Evolutionary conservation across 306 rosid species (phyloP).

Genomic region (Rubus parviflorus): DNA sequence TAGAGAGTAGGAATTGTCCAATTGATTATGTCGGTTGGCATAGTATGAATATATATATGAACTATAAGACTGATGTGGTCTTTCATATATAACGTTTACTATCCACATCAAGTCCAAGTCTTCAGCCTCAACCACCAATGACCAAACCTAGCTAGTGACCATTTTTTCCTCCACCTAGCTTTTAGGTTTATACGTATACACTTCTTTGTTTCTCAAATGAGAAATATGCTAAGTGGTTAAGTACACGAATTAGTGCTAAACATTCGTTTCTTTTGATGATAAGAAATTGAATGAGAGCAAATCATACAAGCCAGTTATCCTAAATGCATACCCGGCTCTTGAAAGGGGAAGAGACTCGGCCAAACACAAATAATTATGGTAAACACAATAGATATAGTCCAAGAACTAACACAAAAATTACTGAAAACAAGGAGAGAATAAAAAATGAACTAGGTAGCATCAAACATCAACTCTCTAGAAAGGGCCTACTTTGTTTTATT

Average conservation of each 20-base stretch:
- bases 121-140: conserved; percentile 12
- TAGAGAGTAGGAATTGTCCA: not conserved
- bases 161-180: not conserved
- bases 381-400: too few species aligned
- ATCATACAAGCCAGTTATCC: too few species aligned
- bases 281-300: too few species aligned
- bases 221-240: too few species aligned
- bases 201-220: not conserved
- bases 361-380: too few species aligned
- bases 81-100: not conserved
- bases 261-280: too few species aligned
- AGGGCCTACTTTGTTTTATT: conserved; percentile 8
- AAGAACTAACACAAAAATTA: too few species aligned
- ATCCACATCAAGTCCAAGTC: not conserved
- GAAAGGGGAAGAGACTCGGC: too few species aligned
- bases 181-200: not conserved
- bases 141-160: not conserved
- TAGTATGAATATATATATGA: not conserved
- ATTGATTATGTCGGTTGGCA: conserved; percentile 3
- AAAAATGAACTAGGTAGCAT: not conserved
- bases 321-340: too few species aligned
- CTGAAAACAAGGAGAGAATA: not conserved
- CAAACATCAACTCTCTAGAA: not conserved
- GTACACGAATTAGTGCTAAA: too few species aligned
- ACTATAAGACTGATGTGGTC: not conserved